Evolutionary conservation across 352 stramenopile species (phyloP).

Genomic region (Phytophthora pisi): DNA sequence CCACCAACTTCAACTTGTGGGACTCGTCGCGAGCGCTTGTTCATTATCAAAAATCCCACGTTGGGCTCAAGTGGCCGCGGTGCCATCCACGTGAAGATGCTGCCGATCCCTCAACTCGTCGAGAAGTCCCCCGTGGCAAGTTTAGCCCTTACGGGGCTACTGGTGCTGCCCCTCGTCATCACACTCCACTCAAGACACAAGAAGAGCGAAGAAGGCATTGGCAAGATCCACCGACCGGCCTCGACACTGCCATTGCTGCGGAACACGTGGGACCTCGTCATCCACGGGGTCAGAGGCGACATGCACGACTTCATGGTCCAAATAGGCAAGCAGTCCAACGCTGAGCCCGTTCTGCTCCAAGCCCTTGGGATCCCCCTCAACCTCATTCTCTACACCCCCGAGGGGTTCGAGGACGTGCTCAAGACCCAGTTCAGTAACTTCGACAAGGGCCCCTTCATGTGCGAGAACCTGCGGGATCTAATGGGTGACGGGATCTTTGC

Average conservation of each 20-base stretch:
- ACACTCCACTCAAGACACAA: conserved; percentile 6
- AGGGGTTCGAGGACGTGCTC: conserved; percentile 46
- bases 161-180: conserved; percentile 3
- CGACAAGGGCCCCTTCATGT: conserved; percentile 48
- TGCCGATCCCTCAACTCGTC: conserved; percentile 15
- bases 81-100: conserved; percentile 17
- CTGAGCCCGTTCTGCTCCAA: conserved; percentile 25
- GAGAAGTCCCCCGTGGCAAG: conserved; percentile 14
- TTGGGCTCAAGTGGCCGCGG: neutral
- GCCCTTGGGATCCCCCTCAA: conserved; percentile 33
- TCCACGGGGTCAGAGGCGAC: conserved; percentile 16
- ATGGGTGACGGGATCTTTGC: conserved; percentile 75
- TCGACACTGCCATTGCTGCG: conserved; percentile 31
- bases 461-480: conserved; percentile 43
- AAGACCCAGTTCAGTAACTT: conserved; percentile 70
- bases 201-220: neutral
- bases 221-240: conserved; percentile 6
- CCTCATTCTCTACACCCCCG: conserved; percentile 29
- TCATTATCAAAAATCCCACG: conserved; percentile 13
- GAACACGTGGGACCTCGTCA: conserved; percentile 1
- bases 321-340: conserved; percentile 28
- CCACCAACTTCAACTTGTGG: conserved; percentile 24
- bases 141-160: neutral
- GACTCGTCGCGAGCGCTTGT: neutral
- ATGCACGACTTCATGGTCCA: conserved; percentile 35